Evolutionary conservation across 495 filamentous ascomycete genomes (phyloP).

Genomic region (Penicillium psychrofluorescens): DNA sequence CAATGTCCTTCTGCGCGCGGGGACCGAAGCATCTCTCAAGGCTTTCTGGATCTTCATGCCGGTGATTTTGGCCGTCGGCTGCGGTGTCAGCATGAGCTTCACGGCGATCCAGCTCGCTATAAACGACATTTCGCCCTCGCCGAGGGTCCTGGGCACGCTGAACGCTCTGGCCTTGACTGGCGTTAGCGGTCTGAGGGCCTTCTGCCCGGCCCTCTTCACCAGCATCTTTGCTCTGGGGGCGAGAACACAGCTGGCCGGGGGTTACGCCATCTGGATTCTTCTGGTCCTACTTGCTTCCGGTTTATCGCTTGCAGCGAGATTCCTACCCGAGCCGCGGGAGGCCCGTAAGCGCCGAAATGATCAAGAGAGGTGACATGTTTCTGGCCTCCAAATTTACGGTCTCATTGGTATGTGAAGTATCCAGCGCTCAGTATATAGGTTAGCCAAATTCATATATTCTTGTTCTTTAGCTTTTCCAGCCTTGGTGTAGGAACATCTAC

Average conservation of each 20-base stretch:
- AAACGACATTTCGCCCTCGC: constrained; percentile 59
- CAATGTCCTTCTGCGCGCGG: constrained; percentile 44
- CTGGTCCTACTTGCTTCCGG: constrained; percentile 39
- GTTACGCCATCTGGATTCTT: constrained; percentile 62
- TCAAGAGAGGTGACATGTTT: background rate
- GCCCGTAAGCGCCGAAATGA: background rate
- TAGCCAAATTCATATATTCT: no score
- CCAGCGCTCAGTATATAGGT: no score
- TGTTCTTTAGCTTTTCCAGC: no score
- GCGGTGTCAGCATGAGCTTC: constrained; percentile 61
- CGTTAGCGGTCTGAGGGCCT: constrained; percentile 43
- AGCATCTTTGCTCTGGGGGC: constrained; percentile 56
- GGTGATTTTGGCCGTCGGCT: constrained; percentile 32
- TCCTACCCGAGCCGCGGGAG: constrained; percentile 21
- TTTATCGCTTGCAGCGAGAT: constrained; percentile 36
- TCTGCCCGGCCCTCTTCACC: constrained; percentile 53
- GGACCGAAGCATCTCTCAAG: constrained; percentile 12
- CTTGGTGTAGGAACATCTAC: no score
- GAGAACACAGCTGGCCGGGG: constrained; percentile 45
- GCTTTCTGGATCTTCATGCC: constrained; percentile 52
- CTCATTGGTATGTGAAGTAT: no score
- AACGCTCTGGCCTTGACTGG: constrained; percentile 57
- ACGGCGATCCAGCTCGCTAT: constrained; percentile 60
- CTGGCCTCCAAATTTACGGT: background rate
- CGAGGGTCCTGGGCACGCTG: constrained; percentile 51